Conservation (phyloP, 208 protist species). For the Acanthamoeba divionensis region DNA sequence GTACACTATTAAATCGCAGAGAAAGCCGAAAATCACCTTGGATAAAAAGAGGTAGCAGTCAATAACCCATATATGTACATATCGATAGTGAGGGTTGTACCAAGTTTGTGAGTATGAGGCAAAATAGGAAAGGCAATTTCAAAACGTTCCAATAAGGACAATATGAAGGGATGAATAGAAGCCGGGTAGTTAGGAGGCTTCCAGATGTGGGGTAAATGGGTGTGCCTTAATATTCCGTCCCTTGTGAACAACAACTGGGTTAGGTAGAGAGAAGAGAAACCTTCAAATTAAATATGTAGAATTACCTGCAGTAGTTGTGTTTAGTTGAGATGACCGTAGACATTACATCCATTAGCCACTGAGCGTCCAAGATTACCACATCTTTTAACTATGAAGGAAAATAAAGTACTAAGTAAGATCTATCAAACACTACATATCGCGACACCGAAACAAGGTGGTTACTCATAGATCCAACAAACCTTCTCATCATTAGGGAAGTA, state of each 20-base stretch:
- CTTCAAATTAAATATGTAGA: neutral
- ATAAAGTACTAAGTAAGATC: neutral
- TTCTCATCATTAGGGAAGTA: conserved; percentile 39
- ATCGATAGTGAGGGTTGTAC: neutral
- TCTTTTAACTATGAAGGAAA: conserved; percentile 28
- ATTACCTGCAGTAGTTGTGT: conserved; percentile 37
- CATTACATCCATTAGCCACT: conserved; percentile 69
- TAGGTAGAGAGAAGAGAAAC: too few species aligned
- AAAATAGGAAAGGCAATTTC: neutral
- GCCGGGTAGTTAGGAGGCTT: neutral
- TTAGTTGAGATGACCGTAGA: conserved; percentile 43
- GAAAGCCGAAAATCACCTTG: too few species aligned
- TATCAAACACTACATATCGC: neutral
- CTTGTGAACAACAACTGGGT: neutral
- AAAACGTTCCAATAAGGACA: conserved; percentile 13
- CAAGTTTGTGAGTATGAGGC: neutral
- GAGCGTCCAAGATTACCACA: conserved; percentile 59
- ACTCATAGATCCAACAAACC: too few species aligned
- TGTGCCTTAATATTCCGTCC: neutral
- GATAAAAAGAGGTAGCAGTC: neutral
- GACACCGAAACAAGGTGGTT: neutral
- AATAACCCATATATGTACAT: neutral
- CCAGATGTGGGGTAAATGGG: conserved; percentile 8
- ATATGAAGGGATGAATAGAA: neutral
- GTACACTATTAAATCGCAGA: neutral